Conservation (phyloP, 2,329 filamentous ascomycete species). For the Stemphylium lycopersici region DNA sequence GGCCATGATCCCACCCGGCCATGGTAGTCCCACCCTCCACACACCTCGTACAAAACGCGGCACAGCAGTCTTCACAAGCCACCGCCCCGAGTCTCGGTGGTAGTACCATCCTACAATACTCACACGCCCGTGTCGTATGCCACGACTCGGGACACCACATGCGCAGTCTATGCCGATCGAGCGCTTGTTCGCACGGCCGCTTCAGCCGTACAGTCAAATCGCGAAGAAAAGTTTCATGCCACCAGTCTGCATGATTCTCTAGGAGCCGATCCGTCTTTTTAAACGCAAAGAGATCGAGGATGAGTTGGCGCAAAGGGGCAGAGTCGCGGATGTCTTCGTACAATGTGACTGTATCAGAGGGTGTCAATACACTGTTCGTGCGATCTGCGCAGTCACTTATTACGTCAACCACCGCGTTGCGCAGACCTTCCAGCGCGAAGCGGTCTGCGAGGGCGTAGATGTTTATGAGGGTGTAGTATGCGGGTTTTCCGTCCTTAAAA, state of each 20-base stretch:
- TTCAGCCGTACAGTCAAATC: constrained; percentile 56
- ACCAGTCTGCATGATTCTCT: constrained; percentile 54
- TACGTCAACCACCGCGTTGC: constrained; percentile 53
- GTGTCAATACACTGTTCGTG: constrained; percentile 58
- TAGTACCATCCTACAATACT: constrained; percentile 46
- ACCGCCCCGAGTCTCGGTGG: constrained; percentile 48
- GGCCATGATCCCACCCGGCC: constrained; percentile 40
- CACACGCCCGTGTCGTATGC: constrained; percentile 46
- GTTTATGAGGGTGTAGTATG: constrained; percentile 58
- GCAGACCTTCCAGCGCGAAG: constrained; percentile 53
- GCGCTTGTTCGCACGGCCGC: constrained; percentile 50
- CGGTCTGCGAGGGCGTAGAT: constrained; percentile 56
- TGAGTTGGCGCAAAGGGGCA: constrained; percentile 49
- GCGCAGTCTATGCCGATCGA: constrained; percentile 50
- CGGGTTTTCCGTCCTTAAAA: constrained; percentile 55
- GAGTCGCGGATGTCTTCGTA: constrained; percentile 53
- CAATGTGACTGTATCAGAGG: constrained; percentile 55
- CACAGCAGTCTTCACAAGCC: constrained; percentile 50
- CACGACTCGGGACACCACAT: constrained; percentile 49
- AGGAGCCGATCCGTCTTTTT: constrained; percentile 59
- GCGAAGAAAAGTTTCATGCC: constrained; percentile 56
- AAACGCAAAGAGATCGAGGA: constrained; percentile 59
- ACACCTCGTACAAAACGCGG: constrained; percentile 51
- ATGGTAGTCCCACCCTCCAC: constrained; percentile 41
- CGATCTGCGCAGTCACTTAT: constrained; percentile 54